phyloP scores from a whole-genome alignment of 2,329 filamentous ascomycete genomes.

The Penicillium decumbens region DNA sequence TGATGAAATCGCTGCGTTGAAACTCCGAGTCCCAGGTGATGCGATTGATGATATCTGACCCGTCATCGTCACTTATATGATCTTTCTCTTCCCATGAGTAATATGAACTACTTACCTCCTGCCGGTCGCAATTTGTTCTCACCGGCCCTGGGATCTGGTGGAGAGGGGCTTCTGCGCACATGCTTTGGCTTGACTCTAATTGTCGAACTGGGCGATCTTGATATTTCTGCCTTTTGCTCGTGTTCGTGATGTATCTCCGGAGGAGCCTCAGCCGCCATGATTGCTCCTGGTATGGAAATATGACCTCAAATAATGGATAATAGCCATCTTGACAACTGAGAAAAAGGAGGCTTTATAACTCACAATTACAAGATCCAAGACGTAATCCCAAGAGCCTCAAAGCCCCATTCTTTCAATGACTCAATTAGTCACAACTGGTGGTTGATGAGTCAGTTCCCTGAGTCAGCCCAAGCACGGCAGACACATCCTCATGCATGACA shows the following conservation, averaged over 20 bases:
- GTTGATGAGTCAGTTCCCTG: neutral
- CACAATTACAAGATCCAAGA: neutral
- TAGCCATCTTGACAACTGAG: neutral
- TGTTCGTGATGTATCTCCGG: neutral
- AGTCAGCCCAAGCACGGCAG: neutral
- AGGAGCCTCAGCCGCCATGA: neutral
- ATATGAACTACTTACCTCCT: constrained; percentile 7
- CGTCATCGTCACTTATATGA: neutral
- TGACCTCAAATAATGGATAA: neutral
- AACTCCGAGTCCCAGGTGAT: constrained; percentile 49
- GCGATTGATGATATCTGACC: constrained; percentile 45
- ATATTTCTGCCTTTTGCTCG: neutral
- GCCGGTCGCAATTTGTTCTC: constrained; percentile 20
- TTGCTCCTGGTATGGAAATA: neutral
- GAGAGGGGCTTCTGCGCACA: neutral
- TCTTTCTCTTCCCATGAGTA: neutral
- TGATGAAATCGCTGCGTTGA: constrained; percentile 44
- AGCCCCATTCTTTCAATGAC: neutral
- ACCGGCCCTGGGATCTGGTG: constrained; percentile 6
- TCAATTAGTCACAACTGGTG: neutral
- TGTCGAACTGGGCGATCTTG: neutral
- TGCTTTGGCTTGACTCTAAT: neutral
- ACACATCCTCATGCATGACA: neutral
- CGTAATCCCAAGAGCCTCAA: neutral
- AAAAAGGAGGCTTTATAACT: neutral